Evolutionary conservation across 139 green algal species (phyloP), one percentile per base, ranked within the genome.

Genomic region (Dunaliella primolecta): DNA sequence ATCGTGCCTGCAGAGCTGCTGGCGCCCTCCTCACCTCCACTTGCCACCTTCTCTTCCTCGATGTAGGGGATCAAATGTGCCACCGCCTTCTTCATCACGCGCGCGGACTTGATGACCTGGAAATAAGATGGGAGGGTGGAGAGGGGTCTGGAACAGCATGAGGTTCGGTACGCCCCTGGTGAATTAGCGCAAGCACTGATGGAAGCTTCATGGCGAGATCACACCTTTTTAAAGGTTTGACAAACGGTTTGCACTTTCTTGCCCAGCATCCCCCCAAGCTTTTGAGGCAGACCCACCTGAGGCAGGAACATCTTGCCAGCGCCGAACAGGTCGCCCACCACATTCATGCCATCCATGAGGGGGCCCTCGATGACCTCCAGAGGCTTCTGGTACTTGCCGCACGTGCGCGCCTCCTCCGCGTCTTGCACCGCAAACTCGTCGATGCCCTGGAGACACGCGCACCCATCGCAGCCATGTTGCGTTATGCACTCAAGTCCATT

Each of bases 271-370:
- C n/a, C n/a, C n/a, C n/a, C n/a, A n/a, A n/a, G n/a, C n/a, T n/a
- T n/a, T n/a, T n/a, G n/a, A n/a, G n/a, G n/a, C n/a, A n/a, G n/a
- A 11, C 86, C 31, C 46, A 92, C 93, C 92, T 98, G 95, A 0
- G 97, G 97, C 86, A 99, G 89, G 89, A 99, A 99, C 95, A 99
- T 98, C 93, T 99, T 99, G 80, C 97, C 97, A 20, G 97, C 94
- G 37, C 97, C 97, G 81, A 99, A 99, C 27, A 99, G 90, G 90
- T 99, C 97, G 34, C 97, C 97, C 25, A 99, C 97, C 0, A 98
- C 93, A 79, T 99, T 99, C 97, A 99, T 99, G 88, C 97, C 97
- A 78, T 98, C 96, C 97, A 99, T 99, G 15, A 99, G 92, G 0
- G 97, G 97, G 0, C 95, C 95, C 93, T 99, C 97, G 83, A 99